Conservation (phyloP, 1,284 basidiomycete species). For the Ustanciosporium gigantosporum region DNA sequence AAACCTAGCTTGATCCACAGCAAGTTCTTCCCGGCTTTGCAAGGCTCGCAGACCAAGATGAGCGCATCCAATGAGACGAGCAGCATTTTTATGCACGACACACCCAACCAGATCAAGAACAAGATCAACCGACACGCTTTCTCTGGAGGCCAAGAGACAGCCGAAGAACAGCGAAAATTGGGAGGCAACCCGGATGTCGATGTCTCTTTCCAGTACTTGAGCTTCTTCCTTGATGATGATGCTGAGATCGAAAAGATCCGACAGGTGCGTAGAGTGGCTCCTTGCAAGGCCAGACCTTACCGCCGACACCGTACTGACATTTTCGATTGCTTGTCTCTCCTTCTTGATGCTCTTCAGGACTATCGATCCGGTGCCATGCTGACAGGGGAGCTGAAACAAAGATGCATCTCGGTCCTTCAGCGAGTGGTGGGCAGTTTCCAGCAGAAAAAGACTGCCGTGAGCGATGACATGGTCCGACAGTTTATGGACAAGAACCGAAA, state of each 20-base stretch:
- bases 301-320: too few species aligned
- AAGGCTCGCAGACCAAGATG: slow-evolving; percentile 99
- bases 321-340: too few species aligned
- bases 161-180: slow-evolving; percentile 84
- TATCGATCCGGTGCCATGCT: slow-evolving; percentile 86
- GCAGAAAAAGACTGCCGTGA: slow-evolving; percentile 78
- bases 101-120: slow-evolving; percentile 90
- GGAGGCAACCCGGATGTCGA: slow-evolving; percentile 96
- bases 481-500: slow-evolving; percentile 85
- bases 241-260: slow-evolving; percentile 78
- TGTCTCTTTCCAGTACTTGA: slow-evolving; percentile 91
- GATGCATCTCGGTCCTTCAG: slow-evolving; percentile 83
- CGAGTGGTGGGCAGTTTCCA: slow-evolving; percentile 86
- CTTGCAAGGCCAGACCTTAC: not conserved
- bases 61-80: slow-evolving; percentile 88
- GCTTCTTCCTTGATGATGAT: slow-evolving; percentile 97
- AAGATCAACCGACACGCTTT: slow-evolving; percentile 79
- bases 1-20: slow-evolving; percentile 91
- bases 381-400: slow-evolving; percentile 89
- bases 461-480: slow-evolving; percentile 73
- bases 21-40: slow-evolving; percentile 97
- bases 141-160: slow-evolving; percentile 71
- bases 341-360: slow-evolving; percentile 66
- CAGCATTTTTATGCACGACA: slow-evolving; percentile 95
- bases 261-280: slow-evolving; percentile 66